phyloP scores from a whole-genome alignment of 169 alveolate genomes.

The Eimeria acervulina region DNA sequence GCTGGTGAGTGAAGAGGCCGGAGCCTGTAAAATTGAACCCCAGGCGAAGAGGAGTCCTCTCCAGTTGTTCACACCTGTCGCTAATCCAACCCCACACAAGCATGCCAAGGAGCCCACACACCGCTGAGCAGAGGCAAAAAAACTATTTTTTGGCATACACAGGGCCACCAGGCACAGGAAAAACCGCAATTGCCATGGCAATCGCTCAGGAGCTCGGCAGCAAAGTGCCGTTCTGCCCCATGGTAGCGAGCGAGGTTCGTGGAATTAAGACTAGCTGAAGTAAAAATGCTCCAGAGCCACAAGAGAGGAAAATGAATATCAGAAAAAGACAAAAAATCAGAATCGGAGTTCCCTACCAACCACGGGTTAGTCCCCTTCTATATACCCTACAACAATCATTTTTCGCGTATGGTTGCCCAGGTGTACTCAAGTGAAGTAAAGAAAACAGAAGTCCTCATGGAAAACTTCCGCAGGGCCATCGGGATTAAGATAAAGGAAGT shows the following conservation, averaged over 20 bases:
- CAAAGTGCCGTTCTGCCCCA: slow-evolving; percentile 99
- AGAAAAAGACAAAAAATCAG: background rate
- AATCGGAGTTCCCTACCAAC: background rate
- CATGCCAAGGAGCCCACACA: background rate
- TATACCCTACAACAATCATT: background rate
- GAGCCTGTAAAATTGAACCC: background rate
- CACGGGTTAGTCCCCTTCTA: background rate
- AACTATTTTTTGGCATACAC: slow-evolving; percentile 30
- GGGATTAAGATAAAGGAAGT: slow-evolving; percentile 99
- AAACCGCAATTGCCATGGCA: slow-evolving; percentile 99
- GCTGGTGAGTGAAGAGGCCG: slow-evolving; percentile 77
- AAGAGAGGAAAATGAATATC: background rate
- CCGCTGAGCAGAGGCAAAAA: background rate
- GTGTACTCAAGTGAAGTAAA: slow-evolving; percentile 98
- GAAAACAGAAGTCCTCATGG: slow-evolving; percentile 99
- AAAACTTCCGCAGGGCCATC: slow-evolving; percentile 99
- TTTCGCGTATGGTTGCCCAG: slow-evolving; percentile 7
- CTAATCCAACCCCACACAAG: background rate
- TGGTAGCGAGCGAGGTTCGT: slow-evolving; percentile 99
- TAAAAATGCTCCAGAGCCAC: background rate
- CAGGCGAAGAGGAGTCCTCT: background rate
- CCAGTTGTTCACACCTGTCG: background rate
- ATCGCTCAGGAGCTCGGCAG: slow-evolving; percentile 99
- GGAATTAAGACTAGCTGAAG: background rate
- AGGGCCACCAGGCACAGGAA: slow-evolving; percentile 98